These are phyloP conservation scores for Solanum ahanhuiri DNA, from an alignment of 257 asterid genomes.

Conservation along the genomic window DNA sequence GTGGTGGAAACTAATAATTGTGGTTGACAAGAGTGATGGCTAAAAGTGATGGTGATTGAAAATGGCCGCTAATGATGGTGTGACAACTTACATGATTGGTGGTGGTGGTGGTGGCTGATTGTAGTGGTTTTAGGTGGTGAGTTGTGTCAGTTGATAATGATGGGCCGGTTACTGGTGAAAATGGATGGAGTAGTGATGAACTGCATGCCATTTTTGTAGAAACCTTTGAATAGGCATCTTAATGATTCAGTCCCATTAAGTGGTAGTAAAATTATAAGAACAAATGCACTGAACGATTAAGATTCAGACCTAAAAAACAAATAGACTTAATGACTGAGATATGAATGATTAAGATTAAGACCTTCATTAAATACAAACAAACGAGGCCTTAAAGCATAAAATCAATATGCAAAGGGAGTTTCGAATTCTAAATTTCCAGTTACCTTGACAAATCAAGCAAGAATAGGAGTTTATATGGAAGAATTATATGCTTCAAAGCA, in stretches of 20 bases:
- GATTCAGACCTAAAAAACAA: not conserved
- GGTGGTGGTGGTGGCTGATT: not conserved
- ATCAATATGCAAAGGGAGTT: not conserved
- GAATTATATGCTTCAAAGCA: not conserved
- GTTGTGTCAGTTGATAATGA: not conserved
- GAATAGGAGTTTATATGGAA: not conserved
- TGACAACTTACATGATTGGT: not conserved
- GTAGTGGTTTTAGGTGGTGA: not conserved
- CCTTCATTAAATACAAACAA: not conserved
- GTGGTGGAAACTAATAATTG: not conserved
- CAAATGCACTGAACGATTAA: not conserved
- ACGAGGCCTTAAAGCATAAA: not conserved
- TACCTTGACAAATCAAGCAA: not conserved
- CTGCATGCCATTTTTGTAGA: not conserved
- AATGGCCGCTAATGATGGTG: not conserved
- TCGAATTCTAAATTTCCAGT: not conserved
- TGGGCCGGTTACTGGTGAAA: not conserved
- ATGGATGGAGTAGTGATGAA: not conserved
- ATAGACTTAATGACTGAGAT: not conserved
- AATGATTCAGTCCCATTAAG: not conserved
- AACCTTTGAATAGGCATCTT: not conserved
- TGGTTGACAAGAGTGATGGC: not conserved
- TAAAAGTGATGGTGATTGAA: not conserved
- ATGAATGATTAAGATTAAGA: not conserved
- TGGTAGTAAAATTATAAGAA: not conserved